phyloP scores from a whole-genome alignment of 2,329 filamentous ascomycete genomes.

The Diaporthe humulicola region DNA sequence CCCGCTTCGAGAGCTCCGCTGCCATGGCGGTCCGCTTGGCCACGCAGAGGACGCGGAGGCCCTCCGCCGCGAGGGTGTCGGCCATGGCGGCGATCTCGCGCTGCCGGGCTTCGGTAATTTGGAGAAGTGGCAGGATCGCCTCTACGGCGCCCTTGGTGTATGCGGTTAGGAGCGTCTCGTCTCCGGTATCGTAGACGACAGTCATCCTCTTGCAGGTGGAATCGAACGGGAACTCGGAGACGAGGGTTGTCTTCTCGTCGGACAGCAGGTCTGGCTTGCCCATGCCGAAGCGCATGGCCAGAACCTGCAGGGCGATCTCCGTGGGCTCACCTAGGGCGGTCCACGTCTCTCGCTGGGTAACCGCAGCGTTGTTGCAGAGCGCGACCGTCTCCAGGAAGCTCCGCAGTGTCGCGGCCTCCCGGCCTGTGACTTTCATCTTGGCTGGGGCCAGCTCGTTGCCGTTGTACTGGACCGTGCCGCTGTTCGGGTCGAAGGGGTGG shows the following conservation, averaged over 20 bases:
- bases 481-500: conserved; percentile 73
- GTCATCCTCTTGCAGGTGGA: conserved; percentile 82
- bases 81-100: conserved; percentile 61
- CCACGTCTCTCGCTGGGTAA: conserved; percentile 65
- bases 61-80: conserved; percentile 70
- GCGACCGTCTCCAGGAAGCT: conserved; percentile 68
- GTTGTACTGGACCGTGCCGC: conserved; percentile 62
- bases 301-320: conserved; percentile 80
- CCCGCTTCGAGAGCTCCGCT: conserved; percentile 58
- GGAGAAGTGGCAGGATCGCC: conserved; percentile 65
- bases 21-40: conserved; percentile 57
- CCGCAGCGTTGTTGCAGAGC: conserved; percentile 72
- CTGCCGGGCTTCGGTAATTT: conserved; percentile 62
- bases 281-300: conserved; percentile 76
- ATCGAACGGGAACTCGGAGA: conserved; percentile 80
- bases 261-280: conserved; percentile 57
- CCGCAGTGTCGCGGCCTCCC: conserved; percentile 51
- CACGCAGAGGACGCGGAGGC: conserved; percentile 77
- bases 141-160: conserved; percentile 73
- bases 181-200: conserved; percentile 68
- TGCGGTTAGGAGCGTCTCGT: conserved; percentile 54
- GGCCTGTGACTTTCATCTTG: conserved; percentile 33
- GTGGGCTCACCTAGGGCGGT: conserved; percentile 76
- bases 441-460: conserved; percentile 49
- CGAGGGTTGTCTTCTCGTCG: conserved; percentile 57